Percentiles rank a stretch among this genome's conserved stretches.
phyloP scores from a whole-genome alignment of 2,329 filamentous ascomycete species.

The Teratosphaeria gauchensis region DNA sequence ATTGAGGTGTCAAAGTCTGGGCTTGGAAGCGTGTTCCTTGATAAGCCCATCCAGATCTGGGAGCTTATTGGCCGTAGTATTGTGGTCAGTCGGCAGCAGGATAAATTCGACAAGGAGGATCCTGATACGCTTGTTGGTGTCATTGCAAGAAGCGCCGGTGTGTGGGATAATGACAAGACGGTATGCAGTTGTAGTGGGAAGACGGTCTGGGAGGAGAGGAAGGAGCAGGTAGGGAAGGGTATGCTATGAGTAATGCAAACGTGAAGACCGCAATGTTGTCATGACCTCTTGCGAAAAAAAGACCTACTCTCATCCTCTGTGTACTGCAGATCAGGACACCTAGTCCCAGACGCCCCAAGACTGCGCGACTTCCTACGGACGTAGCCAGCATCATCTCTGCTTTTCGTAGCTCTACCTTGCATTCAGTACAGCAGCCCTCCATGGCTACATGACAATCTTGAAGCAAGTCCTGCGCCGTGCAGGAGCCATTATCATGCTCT shows the following conservation, averaged over 20 bases:
- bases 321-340: neutral
- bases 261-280: neutral
- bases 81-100: slow-evolving; percentile 59
- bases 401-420: neutral
- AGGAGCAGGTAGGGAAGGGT: slow-evolving; percentile 78
- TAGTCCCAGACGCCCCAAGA: neutral
- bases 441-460: neutral
- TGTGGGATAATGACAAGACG: slow-evolving; percentile 98
- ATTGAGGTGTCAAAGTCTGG: slow-evolving; percentile 68
- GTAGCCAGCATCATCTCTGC: neutral
- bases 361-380: neutral
- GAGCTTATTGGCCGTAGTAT: slow-evolving; percentile 92
- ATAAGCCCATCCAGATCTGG: slow-evolving; percentile 80
- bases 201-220: slow-evolving; percentile 94
- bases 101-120: slow-evolving; percentile 56
- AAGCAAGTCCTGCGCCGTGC: neutral
- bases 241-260: slow-evolving; percentile 55
- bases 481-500: no score
- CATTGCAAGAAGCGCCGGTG: slow-evolving; percentile 88
- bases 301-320: neutral
- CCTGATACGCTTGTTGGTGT: slow-evolving; percentile 82
- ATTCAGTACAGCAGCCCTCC: neutral
- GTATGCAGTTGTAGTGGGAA: slow-evolving; percentile 97
- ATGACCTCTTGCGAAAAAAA: neutral
- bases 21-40: slow-evolving; percentile 68